Conservation (phyloP, 192 early-diverging fungal species). For the Podila clonocystis region DNA sequence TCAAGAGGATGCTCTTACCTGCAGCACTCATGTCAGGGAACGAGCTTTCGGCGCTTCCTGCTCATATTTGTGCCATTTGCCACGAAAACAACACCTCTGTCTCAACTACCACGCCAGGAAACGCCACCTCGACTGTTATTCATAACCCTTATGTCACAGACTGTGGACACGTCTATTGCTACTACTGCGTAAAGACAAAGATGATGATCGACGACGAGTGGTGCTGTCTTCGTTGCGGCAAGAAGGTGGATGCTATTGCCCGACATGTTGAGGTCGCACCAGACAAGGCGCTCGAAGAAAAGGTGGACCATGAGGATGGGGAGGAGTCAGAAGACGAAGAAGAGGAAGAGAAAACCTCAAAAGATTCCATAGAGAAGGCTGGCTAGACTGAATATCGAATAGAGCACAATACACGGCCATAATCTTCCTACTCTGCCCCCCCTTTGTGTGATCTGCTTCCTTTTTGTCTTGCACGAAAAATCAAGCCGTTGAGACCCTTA, state of each 20-base stretch:
- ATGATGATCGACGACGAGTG: conserved; percentile 80
- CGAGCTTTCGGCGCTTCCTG: conserved; percentile 65
- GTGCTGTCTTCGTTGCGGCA: conserved; percentile 82
- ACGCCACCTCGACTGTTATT: conserved; percentile 39
- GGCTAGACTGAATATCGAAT: not conserved
- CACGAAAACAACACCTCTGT: conserved; percentile 57
- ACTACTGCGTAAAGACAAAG: conserved; percentile 87
- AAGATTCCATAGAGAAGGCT: not conserved
- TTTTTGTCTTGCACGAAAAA: too few species aligned
- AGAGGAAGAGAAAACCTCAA: conserved; percentile 5
- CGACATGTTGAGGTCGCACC: conserved; percentile 52
- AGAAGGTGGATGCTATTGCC: conserved; percentile 67
- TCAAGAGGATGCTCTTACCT: conserved; percentile 58
- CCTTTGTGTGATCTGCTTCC: too few species aligned
- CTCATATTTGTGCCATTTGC: conserved; percentile 83
- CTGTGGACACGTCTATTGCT: conserved; percentile 91
- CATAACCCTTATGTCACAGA: conserved; percentile 81
- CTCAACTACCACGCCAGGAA: conserved; percentile 41
- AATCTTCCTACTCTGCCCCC: too few species aligned
- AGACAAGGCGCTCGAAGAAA: conserved; percentile 54
- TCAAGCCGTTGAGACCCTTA: not conserved
- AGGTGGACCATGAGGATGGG: conserved; percentile 12
- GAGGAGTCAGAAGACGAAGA: conserved; percentile 20
- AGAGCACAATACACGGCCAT: too few species aligned
- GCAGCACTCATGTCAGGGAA: conserved; percentile 54